Conservation (phyloP, 495 filamentous ascomycete genomes). For the Baudoinia panamericana region DNA sequence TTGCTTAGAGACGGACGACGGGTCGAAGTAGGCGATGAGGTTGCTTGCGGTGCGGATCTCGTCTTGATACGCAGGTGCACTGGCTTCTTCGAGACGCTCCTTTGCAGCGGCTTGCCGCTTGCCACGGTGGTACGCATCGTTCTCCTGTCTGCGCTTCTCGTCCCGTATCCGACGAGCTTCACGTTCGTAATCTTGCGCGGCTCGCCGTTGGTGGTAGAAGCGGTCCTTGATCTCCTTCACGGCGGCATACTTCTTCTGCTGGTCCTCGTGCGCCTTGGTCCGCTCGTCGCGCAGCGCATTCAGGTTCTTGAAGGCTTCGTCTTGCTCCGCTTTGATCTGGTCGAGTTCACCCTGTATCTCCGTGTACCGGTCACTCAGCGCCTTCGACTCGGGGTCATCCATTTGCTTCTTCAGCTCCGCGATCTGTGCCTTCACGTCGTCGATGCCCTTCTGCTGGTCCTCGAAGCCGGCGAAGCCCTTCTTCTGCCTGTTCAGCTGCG, state of each 20-base stretch:
- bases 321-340: conserved; percentile 76
- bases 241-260: conserved; percentile 67
- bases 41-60: conserved; percentile 79
- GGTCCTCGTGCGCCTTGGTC: conserved; percentile 63
- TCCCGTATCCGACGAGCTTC: conserved; percentile 58
- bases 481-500: conserved; percentile 68
- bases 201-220: conserved; percentile 64
- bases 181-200: conserved; percentile 65
- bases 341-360: conserved; percentile 76
- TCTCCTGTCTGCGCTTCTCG: conserved; percentile 68
- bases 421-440: conserved; percentile 70
- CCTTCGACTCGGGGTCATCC: conserved; percentile 86
- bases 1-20: conserved; percentile 43
- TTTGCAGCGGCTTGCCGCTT: conserved; percentile 71
- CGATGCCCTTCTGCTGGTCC: conserved; percentile 68
- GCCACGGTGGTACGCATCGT: conserved; percentile 56
- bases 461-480: conserved; percentile 81
- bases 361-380: conserved; percentile 69
- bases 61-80: conserved; percentile 72
- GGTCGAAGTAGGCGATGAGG: conserved; percentile 83
- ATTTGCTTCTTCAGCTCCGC: conserved; percentile 70
- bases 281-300: conserved; percentile 80
- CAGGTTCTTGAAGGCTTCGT: conserved; percentile 72
- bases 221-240: conserved; percentile 77
- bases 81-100: conserved; percentile 82